Percentiles rank a stretch among this genome's conserved stretches.
Evolutionary conservation across 2,329 filamentous ascomycete species (phyloP).

Genomic region (Aspergillus latus): DNA sequence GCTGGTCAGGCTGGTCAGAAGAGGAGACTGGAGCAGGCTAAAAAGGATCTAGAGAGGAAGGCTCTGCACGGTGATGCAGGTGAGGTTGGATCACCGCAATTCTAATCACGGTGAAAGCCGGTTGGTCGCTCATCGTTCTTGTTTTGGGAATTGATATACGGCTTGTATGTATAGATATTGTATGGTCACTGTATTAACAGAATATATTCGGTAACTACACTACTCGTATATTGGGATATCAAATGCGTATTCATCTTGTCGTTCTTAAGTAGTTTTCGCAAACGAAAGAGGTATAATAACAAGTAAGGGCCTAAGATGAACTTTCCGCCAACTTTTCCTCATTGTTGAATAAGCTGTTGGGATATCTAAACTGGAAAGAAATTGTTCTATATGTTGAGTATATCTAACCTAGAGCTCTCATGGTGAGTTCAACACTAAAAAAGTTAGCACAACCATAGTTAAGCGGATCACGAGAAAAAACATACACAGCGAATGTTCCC

Average conservation of each 20-base stretch:
- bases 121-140: background rate
- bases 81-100: background rate
- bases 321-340: constrained; percentile 2
- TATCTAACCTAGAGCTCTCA: constrained; percentile 37
- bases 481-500: constrained; percentile 85
- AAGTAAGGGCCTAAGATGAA: no score
- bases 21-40: constrained; percentile 63
- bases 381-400: no score
- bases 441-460: constrained; percentile 14
- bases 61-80: background rate
- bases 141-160: constrained; percentile 14
- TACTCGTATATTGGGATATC: background rate
- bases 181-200: constrained; percentile 21
- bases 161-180: constrained; percentile 37
- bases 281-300: no score
- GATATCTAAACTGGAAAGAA: no score
- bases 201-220: constrained; percentile 1
- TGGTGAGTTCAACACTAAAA: constrained; percentile 47
- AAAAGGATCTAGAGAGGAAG: constrained; percentile 59
- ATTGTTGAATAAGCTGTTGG: background rate
- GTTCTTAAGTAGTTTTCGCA: no score
- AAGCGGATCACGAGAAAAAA: constrained; percentile 15
- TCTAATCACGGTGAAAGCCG: background rate
- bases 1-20: constrained; percentile 77
- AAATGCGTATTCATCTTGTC: no score